Conservation (phyloP, 352 stramenopile genomes). For the Globisporangium heterothallicum region DNA sequence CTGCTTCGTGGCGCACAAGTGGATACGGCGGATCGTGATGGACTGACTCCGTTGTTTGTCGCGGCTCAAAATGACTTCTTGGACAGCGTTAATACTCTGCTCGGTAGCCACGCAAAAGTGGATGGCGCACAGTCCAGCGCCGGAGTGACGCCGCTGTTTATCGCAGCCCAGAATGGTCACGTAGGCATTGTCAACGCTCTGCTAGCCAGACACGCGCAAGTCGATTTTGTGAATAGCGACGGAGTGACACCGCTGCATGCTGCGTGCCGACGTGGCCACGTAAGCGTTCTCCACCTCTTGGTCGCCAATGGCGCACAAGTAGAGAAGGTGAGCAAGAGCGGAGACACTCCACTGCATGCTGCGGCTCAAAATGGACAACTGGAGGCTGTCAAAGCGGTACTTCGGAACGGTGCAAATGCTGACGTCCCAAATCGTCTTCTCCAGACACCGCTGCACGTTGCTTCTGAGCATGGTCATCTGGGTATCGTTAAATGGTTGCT, state of each 20-base stretch:
- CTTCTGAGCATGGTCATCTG: not conserved
- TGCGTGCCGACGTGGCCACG: not conserved
- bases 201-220: not conserved
- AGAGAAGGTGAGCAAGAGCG: not conserved
- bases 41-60: not conserved
- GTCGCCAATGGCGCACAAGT: not conserved
- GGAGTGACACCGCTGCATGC: not conserved
- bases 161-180: not conserved
- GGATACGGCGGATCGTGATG: not conserved
- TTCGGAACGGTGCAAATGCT: not conserved
- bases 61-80: not conserved
- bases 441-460: not conserved
- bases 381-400: not conserved
- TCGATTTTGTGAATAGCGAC: not conserved
- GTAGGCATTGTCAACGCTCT: not conserved
- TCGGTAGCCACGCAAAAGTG: not conserved
- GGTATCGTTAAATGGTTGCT: not conserved
- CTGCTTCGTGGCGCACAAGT: not conserved
- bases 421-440: not conserved
- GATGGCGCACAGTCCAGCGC: not conserved
- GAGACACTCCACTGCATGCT: not conserved
- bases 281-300: not conserved
- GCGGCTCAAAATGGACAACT: not conserved
- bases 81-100: not conserved
- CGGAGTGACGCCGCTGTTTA: slow-evolving; percentile 1